Conservation (phyloP, 208 protist species). For the Phytomonas sp. region DNA sequence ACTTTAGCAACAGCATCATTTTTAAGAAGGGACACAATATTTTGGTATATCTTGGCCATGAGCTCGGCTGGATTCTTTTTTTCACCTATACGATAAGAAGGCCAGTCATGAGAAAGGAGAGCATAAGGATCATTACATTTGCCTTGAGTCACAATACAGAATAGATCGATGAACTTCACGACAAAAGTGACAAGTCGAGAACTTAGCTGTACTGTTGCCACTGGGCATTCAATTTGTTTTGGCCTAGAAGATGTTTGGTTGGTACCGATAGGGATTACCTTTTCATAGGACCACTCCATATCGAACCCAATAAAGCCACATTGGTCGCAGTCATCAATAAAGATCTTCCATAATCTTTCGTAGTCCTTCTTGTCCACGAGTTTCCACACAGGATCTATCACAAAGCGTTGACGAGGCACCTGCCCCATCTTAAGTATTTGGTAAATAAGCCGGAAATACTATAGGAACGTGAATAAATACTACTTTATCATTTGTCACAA, state of each 20-base stretch:
- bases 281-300: constrained; percentile 39
- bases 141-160: constrained; percentile 14
- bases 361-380: constrained; percentile 22
- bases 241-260: background rate
- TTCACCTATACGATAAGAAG: constrained; percentile 22
- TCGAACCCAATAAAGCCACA: constrained; percentile 49
- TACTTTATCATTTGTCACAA: background rate
- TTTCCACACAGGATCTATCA: constrained; percentile 52
- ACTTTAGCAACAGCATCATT: constrained; percentile 24
- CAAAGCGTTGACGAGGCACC: constrained; percentile 12
- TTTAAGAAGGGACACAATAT: constrained; percentile 21
- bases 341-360: constrained; percentile 13
- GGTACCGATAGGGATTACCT: background rate
- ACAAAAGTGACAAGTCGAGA: constrained; percentile 32
- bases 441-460: background rate
- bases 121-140: constrained; percentile 19
- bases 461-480: background rate
- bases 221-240: constrained; percentile 13
- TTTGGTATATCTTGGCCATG: constrained; percentile 14
- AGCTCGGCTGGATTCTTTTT: constrained; percentile 12
- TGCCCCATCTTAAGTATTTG: background rate
- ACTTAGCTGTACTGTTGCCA: constrained; percentile 54
- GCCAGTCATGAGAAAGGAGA: constrained; percentile 20
- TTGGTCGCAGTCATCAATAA: constrained; percentile 21
- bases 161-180: constrained; percentile 32